These are phyloP conservation scores for Camellia oleifera DNA, from an alignment of 179 eudicot genomes.

Conservation along the genomic window DNA sequence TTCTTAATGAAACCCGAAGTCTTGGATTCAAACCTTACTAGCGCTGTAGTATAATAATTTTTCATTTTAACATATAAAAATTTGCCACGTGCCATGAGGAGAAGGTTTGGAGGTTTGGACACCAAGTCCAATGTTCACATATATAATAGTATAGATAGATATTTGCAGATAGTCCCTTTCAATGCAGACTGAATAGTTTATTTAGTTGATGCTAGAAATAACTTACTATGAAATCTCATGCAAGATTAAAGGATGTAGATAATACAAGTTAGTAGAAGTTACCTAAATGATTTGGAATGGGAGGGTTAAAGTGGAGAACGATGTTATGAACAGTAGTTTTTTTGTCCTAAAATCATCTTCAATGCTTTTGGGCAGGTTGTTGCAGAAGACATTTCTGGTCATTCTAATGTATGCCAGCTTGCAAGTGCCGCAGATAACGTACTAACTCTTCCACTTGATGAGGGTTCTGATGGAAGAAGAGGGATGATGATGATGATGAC, in stretches of 20 bases:
- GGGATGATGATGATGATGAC: constrained; percentile 64
- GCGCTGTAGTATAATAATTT: too few relatives aligned
- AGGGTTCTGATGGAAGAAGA: constrained; percentile 33
- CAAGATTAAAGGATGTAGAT: neutral
- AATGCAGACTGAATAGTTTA: neutral
- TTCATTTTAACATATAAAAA: too few relatives aligned
- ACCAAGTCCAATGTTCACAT: too few relatives aligned
- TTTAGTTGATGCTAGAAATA: neutral
- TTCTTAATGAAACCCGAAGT: too few relatives aligned
- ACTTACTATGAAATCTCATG: neutral
- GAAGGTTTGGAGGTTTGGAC: too few relatives aligned
- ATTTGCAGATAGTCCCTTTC: neutral
- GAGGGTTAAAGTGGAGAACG: neutral
- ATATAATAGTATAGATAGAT: neutral
- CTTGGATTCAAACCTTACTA: too few relatives aligned
- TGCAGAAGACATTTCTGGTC: constrained; percentile 44
- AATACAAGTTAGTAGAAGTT: neutral
- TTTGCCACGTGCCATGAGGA: too few relatives aligned
- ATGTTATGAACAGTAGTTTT: neutral
- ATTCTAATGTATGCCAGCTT: constrained; percentile 42
- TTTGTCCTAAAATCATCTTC: neutral
- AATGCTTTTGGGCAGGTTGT: constrained; percentile 40
- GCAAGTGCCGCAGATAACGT: constrained; percentile 40
- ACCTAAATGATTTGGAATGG: constrained; percentile 1
- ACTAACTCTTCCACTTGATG: constrained; percentile 57